phyloP scores from a whole-genome alignment of 129 eudicot genomes.

The Pittosporum tobira region DNA sequence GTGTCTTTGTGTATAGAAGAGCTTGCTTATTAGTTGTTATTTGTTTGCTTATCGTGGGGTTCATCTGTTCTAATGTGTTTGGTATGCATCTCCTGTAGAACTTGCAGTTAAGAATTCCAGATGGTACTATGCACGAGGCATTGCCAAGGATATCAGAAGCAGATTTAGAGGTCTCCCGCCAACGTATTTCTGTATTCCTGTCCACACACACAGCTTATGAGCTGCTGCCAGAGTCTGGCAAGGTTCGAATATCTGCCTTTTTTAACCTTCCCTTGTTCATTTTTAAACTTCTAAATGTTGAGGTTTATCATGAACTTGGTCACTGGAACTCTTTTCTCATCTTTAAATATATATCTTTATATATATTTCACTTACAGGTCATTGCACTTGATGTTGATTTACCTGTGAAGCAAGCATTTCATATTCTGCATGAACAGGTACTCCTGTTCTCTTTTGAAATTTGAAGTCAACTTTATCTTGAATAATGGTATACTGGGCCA shows the following conservation, averaged over 20 bases:
- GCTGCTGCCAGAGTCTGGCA: constrained; percentile 90
- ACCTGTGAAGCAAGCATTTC: constrained; percentile 96
- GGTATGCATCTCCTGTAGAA: neutral
- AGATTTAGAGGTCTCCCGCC: constrained; percentile 68
- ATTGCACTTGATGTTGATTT: constrained; percentile 80
- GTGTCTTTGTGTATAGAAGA: neutral
- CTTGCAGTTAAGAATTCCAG: constrained; percentile 57
- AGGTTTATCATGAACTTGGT: neutral
- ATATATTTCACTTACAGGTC: constrained; percentile 37
- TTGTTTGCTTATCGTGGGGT: too few species aligned
- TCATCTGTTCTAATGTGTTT: too few species aligned
- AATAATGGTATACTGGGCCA: neutral
- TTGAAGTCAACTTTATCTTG: neutral
- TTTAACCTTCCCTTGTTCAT: neutral
- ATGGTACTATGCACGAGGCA: constrained; percentile 41
- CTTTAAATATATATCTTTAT: neutral
- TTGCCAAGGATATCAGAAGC: constrained; percentile 55
- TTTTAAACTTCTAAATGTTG: neutral
- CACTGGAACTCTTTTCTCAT: neutral
- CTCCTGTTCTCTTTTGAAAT: neutral
- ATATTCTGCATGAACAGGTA: constrained; percentile 93
- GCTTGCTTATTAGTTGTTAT: too few species aligned
- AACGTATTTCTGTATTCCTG: constrained; percentile 53
- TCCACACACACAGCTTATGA: constrained; percentile 74
- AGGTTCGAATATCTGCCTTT: constrained; percentile 41